Percentiles rank a stretch among this genome's conserved stretches.
Conservation (phyloP, 2,329 filamentous ascomycete species). For the Penicillium sp. region DNA sequence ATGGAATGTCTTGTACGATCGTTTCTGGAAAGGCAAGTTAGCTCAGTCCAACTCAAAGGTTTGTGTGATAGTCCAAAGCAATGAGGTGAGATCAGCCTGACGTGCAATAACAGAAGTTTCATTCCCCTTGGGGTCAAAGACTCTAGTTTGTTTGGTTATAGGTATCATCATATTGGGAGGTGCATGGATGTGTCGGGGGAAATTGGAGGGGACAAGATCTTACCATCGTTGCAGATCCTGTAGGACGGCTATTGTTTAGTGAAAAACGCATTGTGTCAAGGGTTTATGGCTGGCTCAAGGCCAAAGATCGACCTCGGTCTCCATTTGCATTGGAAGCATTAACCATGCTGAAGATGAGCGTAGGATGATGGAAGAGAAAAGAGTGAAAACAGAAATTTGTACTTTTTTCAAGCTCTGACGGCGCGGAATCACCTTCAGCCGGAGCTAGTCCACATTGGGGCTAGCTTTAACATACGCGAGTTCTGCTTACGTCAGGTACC, state of each 20-base stretch:
- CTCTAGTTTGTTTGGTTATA: conserved; percentile 84
- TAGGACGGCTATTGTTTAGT: conserved; percentile 2
- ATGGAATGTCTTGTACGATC: background rate
- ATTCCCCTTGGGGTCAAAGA: conserved; percentile 83
- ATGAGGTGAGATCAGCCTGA: conserved; percentile 76
- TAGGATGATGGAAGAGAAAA: conserved; percentile 20
- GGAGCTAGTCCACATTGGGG: conserved; percentile 17
- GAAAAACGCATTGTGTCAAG: background rate
- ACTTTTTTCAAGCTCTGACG: conserved; percentile 34
- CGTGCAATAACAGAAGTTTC: conserved; percentile 79
- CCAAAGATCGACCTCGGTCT: conserved; percentile 6
- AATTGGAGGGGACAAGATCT: conserved; percentile 18
- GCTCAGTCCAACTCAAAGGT: conserved; percentile 14
- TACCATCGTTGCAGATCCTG: conserved; percentile 26
- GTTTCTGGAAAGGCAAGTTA: conserved; percentile 21
- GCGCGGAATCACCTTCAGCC: conserved; percentile 30
- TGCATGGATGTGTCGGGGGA: conserved; percentile 21
- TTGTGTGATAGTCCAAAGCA: conserved; percentile 16
- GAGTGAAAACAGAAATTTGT: conserved; percentile 22
- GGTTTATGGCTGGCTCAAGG: background rate
- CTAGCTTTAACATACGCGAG: conserved; percentile 2
- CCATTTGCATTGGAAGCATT: conserved; percentile 15
- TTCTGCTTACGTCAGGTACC: background rate
- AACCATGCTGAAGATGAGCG: conserved; percentile 18
- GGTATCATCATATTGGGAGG: conserved; percentile 69